Conservation (phyloP, 345 rosid species). For the Gossypium stocksii region DNA sequence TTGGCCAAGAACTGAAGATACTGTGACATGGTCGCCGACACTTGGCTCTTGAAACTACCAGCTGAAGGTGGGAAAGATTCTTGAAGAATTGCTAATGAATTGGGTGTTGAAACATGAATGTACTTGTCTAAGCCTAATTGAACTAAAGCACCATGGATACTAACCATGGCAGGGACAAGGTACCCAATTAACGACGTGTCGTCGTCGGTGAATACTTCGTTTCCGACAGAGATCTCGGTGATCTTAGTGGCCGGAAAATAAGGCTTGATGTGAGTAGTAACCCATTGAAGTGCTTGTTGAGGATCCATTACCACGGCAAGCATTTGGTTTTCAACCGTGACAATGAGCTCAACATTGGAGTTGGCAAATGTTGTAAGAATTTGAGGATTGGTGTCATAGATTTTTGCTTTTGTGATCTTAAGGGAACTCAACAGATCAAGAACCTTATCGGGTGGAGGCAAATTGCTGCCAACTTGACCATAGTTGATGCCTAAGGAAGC, state of each 20-base stretch:
- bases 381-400: conserved; percentile 86
- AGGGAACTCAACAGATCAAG: conserved; percentile 59
- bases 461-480: conserved; percentile 80
- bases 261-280: conserved; percentile 58
- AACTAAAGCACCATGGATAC: conserved; percentile 66
- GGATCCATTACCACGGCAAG: conserved; percentile 51
- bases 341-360: conserved; percentile 64
- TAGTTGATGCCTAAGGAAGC: conserved; percentile 76
- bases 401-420: conserved; percentile 61
- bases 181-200: conserved; percentile 44
- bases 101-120: conserved; percentile 73
- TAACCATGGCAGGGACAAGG: conserved; percentile 72
- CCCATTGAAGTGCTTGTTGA: conserved; percentile 83
- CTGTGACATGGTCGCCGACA: conserved; percentile 52
- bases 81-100: conserved; percentile 61
- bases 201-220: conserved; percentile 57
- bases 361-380: conserved; percentile 68
- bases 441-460: conserved; percentile 70
- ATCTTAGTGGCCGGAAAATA: conserved; percentile 62
- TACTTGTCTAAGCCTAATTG: conserved; percentile 65
- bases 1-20: conserved; percentile 47
- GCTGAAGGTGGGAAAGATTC: conserved; percentile 92
- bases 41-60: conserved; percentile 60
- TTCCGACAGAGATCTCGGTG: conserved; percentile 71
- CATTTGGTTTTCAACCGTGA: conserved; percentile 77